phyloP scores from a whole-genome alignment of 2,329 filamentous ascomycete species.

The Phyllosticta ampelicida region DNA sequence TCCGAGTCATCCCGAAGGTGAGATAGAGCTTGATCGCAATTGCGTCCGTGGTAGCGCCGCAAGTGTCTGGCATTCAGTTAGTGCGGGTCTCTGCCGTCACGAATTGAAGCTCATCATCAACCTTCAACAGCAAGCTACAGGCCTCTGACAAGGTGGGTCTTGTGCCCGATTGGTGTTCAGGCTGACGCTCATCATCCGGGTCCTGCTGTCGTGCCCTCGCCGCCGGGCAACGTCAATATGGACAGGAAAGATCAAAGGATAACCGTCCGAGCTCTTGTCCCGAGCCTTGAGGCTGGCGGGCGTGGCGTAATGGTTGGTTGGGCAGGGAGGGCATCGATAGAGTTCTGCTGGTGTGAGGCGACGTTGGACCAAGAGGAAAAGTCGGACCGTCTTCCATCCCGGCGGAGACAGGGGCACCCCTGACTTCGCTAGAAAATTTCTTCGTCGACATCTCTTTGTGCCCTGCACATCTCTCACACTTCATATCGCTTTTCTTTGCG shows the following conservation, averaged over 20 bases:
- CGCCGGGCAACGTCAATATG: background rate
- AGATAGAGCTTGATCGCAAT: slow-evolving; percentile 3
- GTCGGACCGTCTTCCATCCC: background rate
- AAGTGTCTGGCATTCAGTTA: slow-evolving; percentile 6
- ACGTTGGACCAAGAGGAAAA: background rate
- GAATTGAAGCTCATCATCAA: background rate
- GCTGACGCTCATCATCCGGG: background rate
- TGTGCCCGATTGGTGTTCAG: background rate
- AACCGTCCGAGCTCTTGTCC: background rate
- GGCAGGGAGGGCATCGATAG: background rate
- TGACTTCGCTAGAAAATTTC: background rate
- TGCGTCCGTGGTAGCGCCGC: slow-evolving; percentile 4
- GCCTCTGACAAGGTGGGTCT: background rate
- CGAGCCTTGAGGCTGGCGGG: background rate
- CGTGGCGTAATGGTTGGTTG: background rate
- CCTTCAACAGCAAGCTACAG: background rate
- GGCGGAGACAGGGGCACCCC: background rate
- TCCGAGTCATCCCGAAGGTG: slow-evolving; percentile 7
- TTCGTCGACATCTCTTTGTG: background rate
- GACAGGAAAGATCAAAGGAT: background rate
- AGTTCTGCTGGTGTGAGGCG: background rate
- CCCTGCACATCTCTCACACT: background rate
- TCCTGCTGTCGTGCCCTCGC: background rate
- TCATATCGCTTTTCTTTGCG: background rate
- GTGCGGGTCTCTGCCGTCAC: slow-evolving; percentile 8